Evolutionary conservation across 257 asterid species (phyloP).

Genomic region (Solanum medicagineum): DNA sequence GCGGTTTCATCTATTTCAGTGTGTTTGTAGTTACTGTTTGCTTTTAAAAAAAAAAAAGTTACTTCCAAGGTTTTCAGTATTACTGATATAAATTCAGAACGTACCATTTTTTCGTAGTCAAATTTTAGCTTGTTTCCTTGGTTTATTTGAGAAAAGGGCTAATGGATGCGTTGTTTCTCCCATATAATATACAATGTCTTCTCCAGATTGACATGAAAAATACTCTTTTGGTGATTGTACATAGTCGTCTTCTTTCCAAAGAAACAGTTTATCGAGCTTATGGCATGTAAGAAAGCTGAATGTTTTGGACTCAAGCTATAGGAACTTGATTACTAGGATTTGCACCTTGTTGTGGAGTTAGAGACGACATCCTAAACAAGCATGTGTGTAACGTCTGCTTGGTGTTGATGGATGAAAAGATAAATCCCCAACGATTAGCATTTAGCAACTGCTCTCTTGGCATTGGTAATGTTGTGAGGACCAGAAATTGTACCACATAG

Average conservation of each 20-base stretch:
- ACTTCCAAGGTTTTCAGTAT: not conserved
- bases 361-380: too few relatives aligned
- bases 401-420: not conserved
- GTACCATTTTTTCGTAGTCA: not conserved
- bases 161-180: not conserved
- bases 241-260: not conserved
- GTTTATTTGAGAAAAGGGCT: too few relatives aligned
- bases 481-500: not conserved
- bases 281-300: not conserved
- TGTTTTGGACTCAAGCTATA: not conserved
- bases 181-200: not conserved
- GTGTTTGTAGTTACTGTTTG: not conserved
- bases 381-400: not conserved
- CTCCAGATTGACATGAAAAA: not conserved
- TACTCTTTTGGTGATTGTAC: not conserved
- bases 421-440: not conserved
- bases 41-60: not conserved
- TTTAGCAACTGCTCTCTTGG: not conserved
- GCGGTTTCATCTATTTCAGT: not conserved
- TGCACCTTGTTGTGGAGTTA: not conserved
- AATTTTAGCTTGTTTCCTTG: not conserved
- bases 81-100: not conserved
- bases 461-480: not conserved
- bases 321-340: not conserved
- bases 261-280: not conserved